These are phyloP conservation scores for Heliocybe sulcata DNA, from an alignment of 1,284 basidiomycete genomes.

Conservation along the genomic window DNA sequence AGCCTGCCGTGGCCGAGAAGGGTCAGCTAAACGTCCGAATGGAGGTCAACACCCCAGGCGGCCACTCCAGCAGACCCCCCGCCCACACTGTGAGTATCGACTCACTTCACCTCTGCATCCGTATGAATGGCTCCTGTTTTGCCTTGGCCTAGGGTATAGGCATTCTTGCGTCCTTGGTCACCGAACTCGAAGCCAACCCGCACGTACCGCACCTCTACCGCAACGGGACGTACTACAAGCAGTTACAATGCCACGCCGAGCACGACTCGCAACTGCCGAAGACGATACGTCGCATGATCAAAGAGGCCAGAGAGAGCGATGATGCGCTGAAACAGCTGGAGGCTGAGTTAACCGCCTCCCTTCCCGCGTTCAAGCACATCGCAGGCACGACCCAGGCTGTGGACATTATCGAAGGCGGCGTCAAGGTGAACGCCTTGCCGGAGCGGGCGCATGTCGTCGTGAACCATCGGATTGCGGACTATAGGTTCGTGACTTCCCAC, in stretches of 20 bases:
- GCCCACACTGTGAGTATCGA: conserved; percentile 35
- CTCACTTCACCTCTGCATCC: not conserved
- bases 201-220: conserved; percentile 30
- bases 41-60: conserved; percentile 49
- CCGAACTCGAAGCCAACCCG: conserved; percentile 42
- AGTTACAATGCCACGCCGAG: conserved; percentile 36
- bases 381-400: conserved; percentile 25
- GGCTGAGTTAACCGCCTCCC: conserved; percentile 24
- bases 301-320: conserved; percentile 30
- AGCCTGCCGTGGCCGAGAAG: conserved; percentile 56
- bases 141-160: conserved; percentile 39
- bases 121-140: not conserved
- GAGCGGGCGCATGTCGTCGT: conserved; percentile 29
- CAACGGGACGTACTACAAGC: conserved; percentile 35
- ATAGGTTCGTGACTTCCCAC: conserved; percentile 22
- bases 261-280: conserved; percentile 35
- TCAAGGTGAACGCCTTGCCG: conserved; percentile 38
- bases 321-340: conserved; percentile 34
- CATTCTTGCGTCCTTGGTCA: conserved; percentile 42
- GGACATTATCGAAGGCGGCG: conserved; percentile 38
- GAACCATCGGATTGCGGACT: conserved; percentile 41
- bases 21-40: conserved; percentile 54
- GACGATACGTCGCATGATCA: conserved; percentile 28
- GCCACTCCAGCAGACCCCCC: conserved; percentile 62
- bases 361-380: conserved; percentile 16